Evolutionary conservation across 1,139 yeast species (phyloP).

Genomic region (Candida sp.): DNA sequence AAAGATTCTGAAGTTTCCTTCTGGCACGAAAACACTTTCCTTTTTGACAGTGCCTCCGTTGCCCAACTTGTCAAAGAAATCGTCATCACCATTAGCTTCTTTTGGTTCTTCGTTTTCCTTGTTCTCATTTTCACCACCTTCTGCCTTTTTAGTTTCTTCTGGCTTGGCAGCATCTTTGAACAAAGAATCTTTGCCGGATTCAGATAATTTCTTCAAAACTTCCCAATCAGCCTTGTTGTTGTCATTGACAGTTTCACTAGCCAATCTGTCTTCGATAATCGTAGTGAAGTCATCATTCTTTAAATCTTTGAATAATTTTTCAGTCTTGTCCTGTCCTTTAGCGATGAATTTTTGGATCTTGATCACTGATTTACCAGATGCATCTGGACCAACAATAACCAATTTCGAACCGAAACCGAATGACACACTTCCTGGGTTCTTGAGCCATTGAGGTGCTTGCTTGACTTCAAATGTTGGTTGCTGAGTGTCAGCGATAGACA

Average conservation of each 20-base stretch:
- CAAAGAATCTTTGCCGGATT: conserved; percentile 50
- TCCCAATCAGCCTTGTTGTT: conserved; percentile 78
- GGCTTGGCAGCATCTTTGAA: conserved; percentile 18
- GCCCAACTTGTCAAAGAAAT: conserved; percentile 53
- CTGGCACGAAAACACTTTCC: conserved; percentile 36
- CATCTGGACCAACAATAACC: conserved; percentile 55
- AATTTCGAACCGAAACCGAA: conserved; percentile 97
- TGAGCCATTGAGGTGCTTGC: conserved; percentile 93
- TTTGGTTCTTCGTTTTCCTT: conserved; percentile 27
- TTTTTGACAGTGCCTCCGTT: conserved; percentile 24
- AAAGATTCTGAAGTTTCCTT: conserved; percentile 48
- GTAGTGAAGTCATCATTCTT: conserved; percentile 55
- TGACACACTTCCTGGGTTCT: conserved; percentile 72
- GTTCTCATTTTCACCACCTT: conserved; percentile 22
- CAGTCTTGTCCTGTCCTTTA: conserved; percentile 41
- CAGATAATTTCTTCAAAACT: conserved; percentile 60
- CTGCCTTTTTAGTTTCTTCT: conserved; percentile 1
- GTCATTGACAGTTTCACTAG: conserved; percentile 38
- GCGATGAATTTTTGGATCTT: conserved; percentile 53
- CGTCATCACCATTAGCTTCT: conserved; percentile 43
- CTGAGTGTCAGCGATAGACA: conserved; percentile 75
- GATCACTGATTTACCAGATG: conserved; percentile 49
- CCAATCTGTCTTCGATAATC: conserved; percentile 57
- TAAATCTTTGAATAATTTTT: conserved; percentile 62
- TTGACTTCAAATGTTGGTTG: conserved; percentile 68